Base-by-base conservation (phyloP, 371 early-diverging fungal genomes). In the Phascolomyces articulosus region DNA sequence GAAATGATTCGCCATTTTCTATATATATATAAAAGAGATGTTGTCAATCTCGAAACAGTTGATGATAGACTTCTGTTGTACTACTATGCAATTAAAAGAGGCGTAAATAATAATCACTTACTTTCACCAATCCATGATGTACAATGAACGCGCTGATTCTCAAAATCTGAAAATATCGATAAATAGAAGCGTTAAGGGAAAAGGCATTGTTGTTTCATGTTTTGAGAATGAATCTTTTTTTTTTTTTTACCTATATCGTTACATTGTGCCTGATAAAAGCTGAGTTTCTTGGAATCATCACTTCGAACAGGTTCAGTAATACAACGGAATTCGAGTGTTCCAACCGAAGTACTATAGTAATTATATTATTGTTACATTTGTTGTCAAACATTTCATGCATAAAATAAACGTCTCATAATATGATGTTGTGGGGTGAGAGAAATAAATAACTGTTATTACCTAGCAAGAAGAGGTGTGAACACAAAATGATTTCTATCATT, bases 321-420 rank as follows among this genome's bases (percentile, higher is more conserved):
- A 63, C 88, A 90, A 44, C 94, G 84, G 72, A 88, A 90, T 72
- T 95, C 95, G 26, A 95, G 83, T 2, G 95, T 93, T 7, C 95
- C 95, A 9, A 93, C 93, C 0, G 91, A 80, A 18, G 89, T 87
- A 63, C 87, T 87, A 11, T 51, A 23, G 23, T 24, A 20, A 24
- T 51, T 47, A 13, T 11, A 18, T 47, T 47, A 11, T 20, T 24
- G 27, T 40, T 23, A 26, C 15, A 40, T 13, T 11, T 24, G 0
- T 44, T 48, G 48, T 61, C 55, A 63, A 49, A 62, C 58, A 49
- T 26, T 63, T 18, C 51, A 16, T 23, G 23, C 29, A 21, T 53
- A 40, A 41, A 26, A 62, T 24, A 23, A 23, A 51, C 34, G 51
- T 13, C 2, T 29, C n/a, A n/a, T n/a, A n/a, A n/a, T n/a, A n/a